Base-by-base conservation (phyloP, 2,329 filamentous ascomycete genomes). In the Aspergillus novoparasiticus region DNA sequence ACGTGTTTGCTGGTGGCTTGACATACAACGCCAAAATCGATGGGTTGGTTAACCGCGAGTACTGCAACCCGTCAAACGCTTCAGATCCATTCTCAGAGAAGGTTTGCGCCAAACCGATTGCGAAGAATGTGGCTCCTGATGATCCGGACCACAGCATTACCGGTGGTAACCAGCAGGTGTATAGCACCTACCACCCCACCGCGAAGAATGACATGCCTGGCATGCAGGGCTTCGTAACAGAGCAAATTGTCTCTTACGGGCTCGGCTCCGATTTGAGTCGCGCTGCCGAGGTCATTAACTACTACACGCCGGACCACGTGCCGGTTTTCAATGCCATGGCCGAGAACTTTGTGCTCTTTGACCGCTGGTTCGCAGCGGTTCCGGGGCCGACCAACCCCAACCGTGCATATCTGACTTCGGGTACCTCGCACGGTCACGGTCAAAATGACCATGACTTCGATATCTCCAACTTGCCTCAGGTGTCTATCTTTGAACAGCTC, bases 311-410 rank as follows among this genome's bases (percentile, higher is more conserved):
- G 0, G 74, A 79, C 5, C 77, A 80, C 60, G 73, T 82, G 21
- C 79, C 77, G 1, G 75, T 81, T 26, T 77, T 81, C 63, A 77
- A 71, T 41, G 63, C 75, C 4, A 73, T 82, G 28, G 79, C 79
- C 0, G 72, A 81, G 62, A 81, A 82, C 60, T 82, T 76, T 54
- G 75, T 81, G 2, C 77, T 81, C 1, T 81, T 82, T 63, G 80
- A 82, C 64, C 70, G 76, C 39, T 82, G 80, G 79, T 80, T 80
- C 56, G 75, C 77, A 21, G 60, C 77, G 3, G 75, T 80, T 2
- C 78, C 78, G 0, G 77, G 77, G 2, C 78, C 78, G 8, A 80
- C 78, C 1, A 78, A 80, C 59, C 75, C 75, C 10, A 76, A 77
- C 63, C 71, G 75, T n/a, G 73, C 71, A 46, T 76, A 75, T 48